Percentiles rank a stretch among this genome's conserved stretches.
phyloP scores from a whole-genome alignment of 2,329 filamentous ascomycete species.

The Cordyceps farinosa region DNA sequence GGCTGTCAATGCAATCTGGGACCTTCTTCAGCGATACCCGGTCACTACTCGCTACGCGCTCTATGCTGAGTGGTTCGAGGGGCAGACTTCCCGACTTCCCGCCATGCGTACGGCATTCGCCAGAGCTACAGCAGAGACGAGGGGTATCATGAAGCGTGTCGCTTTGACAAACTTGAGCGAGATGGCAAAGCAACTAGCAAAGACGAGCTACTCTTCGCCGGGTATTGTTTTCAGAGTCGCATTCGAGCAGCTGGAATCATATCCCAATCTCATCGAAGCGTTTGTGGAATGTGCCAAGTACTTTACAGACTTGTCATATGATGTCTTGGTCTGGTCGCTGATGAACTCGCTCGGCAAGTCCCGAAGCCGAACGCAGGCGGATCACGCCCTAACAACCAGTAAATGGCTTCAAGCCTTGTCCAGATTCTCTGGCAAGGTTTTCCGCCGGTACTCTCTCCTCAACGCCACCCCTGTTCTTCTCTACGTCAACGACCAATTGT shows the following conservation, averaged over 20 bases:
- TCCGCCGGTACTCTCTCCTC: slow-evolving; percentile 79
- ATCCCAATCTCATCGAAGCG: slow-evolving; percentile 90
- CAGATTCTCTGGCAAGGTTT: slow-evolving; percentile 86
- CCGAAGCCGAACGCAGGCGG: slow-evolving; percentile 59
- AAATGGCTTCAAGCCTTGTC: slow-evolving; percentile 89
- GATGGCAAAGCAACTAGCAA: slow-evolving; percentile 85
- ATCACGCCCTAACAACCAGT: slow-evolving; percentile 71
- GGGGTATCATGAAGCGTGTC: slow-evolving; percentile 82
- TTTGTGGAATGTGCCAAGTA: slow-evolving; percentile 94
- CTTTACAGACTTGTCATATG: slow-evolving; percentile 88
- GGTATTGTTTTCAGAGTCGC: slow-evolving; percentile 88
- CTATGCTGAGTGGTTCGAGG: slow-evolving; percentile 90
- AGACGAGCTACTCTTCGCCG: slow-evolving; percentile 86
- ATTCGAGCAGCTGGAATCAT: slow-evolving; percentile 86
- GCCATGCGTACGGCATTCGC: slow-evolving; percentile 78
- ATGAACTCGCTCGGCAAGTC: slow-evolving; percentile 68
- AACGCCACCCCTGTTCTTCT: slow-evolving; percentile 81
- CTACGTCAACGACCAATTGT: slow-evolving; percentile 83
- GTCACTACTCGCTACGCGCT: slow-evolving; percentile 76
- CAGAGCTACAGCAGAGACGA: slow-evolving; percentile 72
- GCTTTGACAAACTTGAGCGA: slow-evolving; percentile 80
- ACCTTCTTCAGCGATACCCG: slow-evolving; percentile 74
- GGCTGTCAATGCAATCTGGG: slow-evolving; percentile 81
- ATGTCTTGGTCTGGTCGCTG: slow-evolving; percentile 89
- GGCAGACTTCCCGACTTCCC: slow-evolving; percentile 70